Evolutionary conservation across 1,139 yeast genomes (phyloP).

Genomic region (Wickerhamomyces sp.): DNA sequence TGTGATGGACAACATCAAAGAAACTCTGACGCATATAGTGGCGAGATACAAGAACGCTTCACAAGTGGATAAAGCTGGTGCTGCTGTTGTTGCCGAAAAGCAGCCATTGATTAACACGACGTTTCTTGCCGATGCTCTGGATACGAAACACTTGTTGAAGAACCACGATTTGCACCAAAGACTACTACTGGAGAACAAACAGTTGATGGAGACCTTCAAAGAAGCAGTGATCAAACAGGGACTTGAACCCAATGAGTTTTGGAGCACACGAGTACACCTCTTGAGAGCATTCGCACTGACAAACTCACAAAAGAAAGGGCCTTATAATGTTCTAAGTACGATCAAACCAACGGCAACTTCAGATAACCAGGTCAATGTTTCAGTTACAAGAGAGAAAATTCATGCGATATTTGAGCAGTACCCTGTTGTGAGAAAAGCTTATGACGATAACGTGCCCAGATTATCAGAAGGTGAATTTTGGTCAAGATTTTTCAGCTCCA

Average conservation of each 20-base stretch:
- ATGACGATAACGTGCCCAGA: constrained; percentile 84
- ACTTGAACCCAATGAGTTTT: constrained; percentile 75
- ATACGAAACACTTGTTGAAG: constrained; percentile 47
- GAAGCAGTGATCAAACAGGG: constrained; percentile 83
- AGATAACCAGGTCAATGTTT: constrained; percentile 86
- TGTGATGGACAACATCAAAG: constrained; percentile 72
- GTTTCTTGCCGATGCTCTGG: constrained; percentile 37
- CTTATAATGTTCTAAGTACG: constrained; percentile 88
- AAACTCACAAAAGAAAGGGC: constrained; percentile 81
- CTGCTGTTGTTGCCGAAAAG: constrained; percentile 23
- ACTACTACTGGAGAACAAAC: constrained; percentile 62
- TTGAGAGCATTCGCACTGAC: constrained; percentile 83
- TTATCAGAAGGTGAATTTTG: constrained; percentile 89
- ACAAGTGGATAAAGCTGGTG: constrained; percentile 28
- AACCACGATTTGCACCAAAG: constrained; percentile 78
- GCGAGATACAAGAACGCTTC: constrained; percentile 58
- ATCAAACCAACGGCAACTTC: constrained; percentile 90
- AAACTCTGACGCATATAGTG: constrained; percentile 63
- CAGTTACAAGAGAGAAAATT: constrained; percentile 86
- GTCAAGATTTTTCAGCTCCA: constrained; percentile 93
- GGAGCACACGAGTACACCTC: constrained; percentile 79
- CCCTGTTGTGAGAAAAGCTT: constrained; percentile 88
- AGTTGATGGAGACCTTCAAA: constrained; percentile 71
- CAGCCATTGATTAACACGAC: constrained; percentile 34
- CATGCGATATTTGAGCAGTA: constrained; percentile 88